Evolutionary conservation across 139 green algal genomes (phyloP).

Genomic region (Coccomyxa sp.): DNA sequence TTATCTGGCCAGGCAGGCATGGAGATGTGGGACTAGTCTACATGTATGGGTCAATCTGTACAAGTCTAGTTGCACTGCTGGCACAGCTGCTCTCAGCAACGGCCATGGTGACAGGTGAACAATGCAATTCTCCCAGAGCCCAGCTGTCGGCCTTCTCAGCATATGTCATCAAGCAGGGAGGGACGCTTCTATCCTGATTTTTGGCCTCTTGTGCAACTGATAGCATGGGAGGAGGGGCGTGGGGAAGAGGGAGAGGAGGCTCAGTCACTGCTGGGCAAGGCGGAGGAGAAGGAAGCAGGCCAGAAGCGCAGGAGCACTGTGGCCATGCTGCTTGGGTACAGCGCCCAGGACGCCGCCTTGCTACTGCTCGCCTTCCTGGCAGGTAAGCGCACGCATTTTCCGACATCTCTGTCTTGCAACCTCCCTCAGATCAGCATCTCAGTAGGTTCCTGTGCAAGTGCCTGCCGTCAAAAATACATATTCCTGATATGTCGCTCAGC

Average conservation of each 20-base stretch:
- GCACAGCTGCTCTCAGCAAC: neutral
- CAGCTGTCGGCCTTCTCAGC: too few species aligned
- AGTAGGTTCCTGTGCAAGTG: neutral
- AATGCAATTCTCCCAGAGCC: too few species aligned
- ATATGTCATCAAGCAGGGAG: too few species aligned
- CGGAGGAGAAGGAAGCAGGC: neutral
- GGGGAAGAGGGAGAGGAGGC: neutral
- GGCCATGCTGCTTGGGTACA: constrained; percentile 41
- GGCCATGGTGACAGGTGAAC: constrained; percentile 6
- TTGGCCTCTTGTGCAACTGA: too few species aligned
- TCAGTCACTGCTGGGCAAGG: neutral
- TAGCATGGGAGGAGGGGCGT: neutral
- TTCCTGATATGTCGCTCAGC: neutral
- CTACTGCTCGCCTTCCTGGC: constrained; percentile 21
- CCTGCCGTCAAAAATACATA: neutral
- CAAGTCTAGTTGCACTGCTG: constrained; percentile 10
- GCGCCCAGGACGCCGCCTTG: constrained; percentile 32
- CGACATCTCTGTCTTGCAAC: neutral
- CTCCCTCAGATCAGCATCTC: neutral
- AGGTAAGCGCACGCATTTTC: neutral
- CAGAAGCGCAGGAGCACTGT: constrained; percentile 19
- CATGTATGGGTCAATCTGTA: constrained; percentile 28
- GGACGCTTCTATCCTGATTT: too few species aligned
- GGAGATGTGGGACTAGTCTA: constrained; percentile 29
- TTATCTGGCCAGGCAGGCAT: constrained; percentile 18